Evolutionary conservation across 768 basidiomycete genomes (phyloP), one percentile per base, ranked within the genome.

Genomic region (Lentinula raphanica): DNA sequence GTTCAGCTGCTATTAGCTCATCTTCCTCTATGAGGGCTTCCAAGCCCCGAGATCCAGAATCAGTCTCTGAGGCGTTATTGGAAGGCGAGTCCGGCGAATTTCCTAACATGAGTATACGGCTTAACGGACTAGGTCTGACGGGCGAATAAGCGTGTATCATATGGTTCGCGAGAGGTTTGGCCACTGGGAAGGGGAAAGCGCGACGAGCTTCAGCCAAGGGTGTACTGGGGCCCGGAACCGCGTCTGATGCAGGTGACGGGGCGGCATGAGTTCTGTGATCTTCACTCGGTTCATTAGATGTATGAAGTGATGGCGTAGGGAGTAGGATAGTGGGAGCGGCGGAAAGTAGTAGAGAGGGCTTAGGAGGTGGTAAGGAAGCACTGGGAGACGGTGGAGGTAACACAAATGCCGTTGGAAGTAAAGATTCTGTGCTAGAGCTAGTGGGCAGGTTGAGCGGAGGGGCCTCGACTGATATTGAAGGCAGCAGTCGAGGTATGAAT

Each of bases 141-240:
- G 90, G 90, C 0, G 91, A 92, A 61, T 92, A 93, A 0, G 90
- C 88, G 61, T 93, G 90, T 3, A 81, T 76, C 85, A 90, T 88
- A 56, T 79, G 83, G 55, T 76, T 71, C 1, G 82, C 85, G 49
- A 86, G 73, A 11, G 90, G 88, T 64, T 88, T 91, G 1, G 88
- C 87, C 45, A 86, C 72, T 0, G 87, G 87, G 72, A 87, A 90
- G 1, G 81, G 76, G n/a, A 57, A 49, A n/a, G 42, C 19, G n/a
- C 69, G 76, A 27, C 70, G 74, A n/a, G 63, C 60, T 25, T 8
- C 40, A 6, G 69, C 60, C 17, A 72, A 69, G 12, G 75, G 71
- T n/a, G 70, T 72, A 5, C 65, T 62, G 35, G 72, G 72, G 48
- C 67, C 63, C 31, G 62, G 50, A 29, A 48, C 46, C 29, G 17